Base-by-base conservation (phyloP, 306 rosid genomes). In the Hylodesmum podocarpum region DNA sequence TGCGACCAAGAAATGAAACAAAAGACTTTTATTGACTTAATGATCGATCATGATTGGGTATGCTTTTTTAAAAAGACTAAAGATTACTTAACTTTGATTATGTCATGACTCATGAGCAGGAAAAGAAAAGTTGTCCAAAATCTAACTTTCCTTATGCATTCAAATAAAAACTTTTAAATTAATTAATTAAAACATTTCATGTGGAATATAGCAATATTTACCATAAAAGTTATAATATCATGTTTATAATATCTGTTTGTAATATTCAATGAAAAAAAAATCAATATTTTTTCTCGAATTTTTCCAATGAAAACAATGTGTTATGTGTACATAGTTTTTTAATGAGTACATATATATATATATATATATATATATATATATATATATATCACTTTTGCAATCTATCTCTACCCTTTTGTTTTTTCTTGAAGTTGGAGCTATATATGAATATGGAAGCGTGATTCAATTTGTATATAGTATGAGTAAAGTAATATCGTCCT, bases 391-490 rank as follows among this genome's bases (percentile, higher is more conserved):
- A 16, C 0, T 31, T 31, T 16, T 59, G 10, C 6, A 6, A 31
- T n/a, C 24, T 59, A 21, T 15, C 24, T 3, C 31, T 78, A 6
- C 6, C 21, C 27, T 21, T 40, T 1, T 4, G n/a, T n/a, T n/a
- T 5, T 47, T 22, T n/a, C 63, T n/a, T 28, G 55, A 49, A 22
- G 34, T 16, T 59, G 39, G 14, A 28, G 15, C 47, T 51, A 18
- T 63, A 36, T 49, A 12, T 46, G 19, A 31, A 6, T 78, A 70
- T 61, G 78, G 75, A 71, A 9, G 50, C 43, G 69, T 61, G 73
- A 59, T 68, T 75, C 59, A 36, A 41, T 65, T 65, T 54, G 10
- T 14, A 71, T 51, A 53, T 77, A 12, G 4, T 24, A 43, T 50
- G 25, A 61, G 43, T 61, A 61, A 61, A 61, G 67, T 2, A 39